Evolutionary conservation across 768 basidiomycete species (phyloP).

Genomic region (Wakefieldia striispora): DNA sequence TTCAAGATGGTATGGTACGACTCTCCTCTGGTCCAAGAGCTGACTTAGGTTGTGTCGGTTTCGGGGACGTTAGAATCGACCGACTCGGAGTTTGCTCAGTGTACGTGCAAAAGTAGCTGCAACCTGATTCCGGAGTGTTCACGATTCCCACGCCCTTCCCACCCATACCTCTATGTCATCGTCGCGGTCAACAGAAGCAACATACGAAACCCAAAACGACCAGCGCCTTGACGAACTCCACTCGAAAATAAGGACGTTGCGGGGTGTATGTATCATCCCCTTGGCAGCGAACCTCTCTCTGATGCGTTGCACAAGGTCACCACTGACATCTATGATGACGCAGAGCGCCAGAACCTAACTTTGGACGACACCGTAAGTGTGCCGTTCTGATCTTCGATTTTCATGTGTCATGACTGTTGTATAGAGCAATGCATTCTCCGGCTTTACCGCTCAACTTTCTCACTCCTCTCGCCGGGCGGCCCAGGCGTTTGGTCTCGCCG

Average conservation of each 20-base stretch:
- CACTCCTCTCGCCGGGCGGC: conserved; percentile 69
- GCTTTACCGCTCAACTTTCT: conserved; percentile 59
- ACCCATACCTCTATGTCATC: conserved; percentile 31
- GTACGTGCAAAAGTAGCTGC: no score
- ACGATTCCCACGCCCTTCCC: conserved; percentile 21
- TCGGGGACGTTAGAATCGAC: no score
- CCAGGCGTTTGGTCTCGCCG: conserved; percentile 66
- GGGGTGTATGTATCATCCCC: conserved; percentile 54
- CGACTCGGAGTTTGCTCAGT: no score
- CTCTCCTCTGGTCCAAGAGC: no score
- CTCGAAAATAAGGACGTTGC: conserved; percentile 76
- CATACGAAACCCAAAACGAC: conserved; percentile 85
- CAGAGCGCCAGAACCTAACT: conserved; percentile 76
- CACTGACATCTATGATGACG: conserved; percentile 81
- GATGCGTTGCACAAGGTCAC: conserved; percentile 55
- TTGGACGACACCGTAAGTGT: conserved; percentile 71
- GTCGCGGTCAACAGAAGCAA: conserved; percentile 54
- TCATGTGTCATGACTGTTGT: neutral
- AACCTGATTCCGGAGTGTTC: no score
- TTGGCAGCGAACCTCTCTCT: neutral
- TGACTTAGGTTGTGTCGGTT: no score
- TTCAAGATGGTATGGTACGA: no score
- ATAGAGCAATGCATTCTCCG: conserved; percentile 65
- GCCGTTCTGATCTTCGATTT: neutral
- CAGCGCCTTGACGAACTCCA: conserved; percentile 80